A percentile compares a stretch with the other conserved stretches of the same genome.
Conservation (phyloP, 164 flowering plant genomes). For the Stephania japonica region DNA sequence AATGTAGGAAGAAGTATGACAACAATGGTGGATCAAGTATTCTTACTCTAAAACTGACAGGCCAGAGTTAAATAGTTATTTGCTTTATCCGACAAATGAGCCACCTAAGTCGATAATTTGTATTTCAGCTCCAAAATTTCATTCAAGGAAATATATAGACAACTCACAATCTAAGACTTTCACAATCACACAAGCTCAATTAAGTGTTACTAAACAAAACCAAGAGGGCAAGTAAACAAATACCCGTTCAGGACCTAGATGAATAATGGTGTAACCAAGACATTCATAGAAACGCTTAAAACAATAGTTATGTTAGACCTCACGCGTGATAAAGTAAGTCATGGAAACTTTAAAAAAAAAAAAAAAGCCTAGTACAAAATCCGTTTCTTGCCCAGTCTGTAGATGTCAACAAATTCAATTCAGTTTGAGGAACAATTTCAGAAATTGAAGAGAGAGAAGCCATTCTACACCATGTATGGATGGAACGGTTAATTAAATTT, state of each 20-base stretch:
- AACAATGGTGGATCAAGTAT: slow-evolving; percentile 41
- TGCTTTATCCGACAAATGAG: slow-evolving; percentile 95
- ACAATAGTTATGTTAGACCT: neutral
- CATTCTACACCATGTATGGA: too few relatives aligned
- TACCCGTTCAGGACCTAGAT: slow-evolving; percentile 93
- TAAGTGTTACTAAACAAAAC: neutral
- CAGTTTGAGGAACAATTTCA: neutral
- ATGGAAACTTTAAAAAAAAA: slow-evolving; percentile 22
- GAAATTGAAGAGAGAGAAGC: too few relatives aligned
- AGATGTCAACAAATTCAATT: too few relatives aligned
- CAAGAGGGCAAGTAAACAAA: neutral
- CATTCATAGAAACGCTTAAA: slow-evolving; percentile 53
- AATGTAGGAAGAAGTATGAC: neutral
- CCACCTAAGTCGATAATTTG: slow-evolving; percentile 51
- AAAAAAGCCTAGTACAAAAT: slow-evolving; percentile 67
- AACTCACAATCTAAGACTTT: neutral
- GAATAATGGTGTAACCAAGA: slow-evolving; percentile 92
- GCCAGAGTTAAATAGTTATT: slow-evolving; percentile 94
- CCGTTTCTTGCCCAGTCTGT: slow-evolving; percentile 98
- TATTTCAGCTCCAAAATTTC: neutral
- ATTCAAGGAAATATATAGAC: neutral
- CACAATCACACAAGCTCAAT: neutral
- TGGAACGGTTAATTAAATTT: too few relatives aligned
- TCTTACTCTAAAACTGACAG: slow-evolving; percentile 81
- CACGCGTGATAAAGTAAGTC: neutral